A percentile compares a stretch with the other conserved stretches of the same genome.
phyloP scores from a whole-genome alignment of 768 basidiomycete species.

The Hydnum rufescens region DNA sequence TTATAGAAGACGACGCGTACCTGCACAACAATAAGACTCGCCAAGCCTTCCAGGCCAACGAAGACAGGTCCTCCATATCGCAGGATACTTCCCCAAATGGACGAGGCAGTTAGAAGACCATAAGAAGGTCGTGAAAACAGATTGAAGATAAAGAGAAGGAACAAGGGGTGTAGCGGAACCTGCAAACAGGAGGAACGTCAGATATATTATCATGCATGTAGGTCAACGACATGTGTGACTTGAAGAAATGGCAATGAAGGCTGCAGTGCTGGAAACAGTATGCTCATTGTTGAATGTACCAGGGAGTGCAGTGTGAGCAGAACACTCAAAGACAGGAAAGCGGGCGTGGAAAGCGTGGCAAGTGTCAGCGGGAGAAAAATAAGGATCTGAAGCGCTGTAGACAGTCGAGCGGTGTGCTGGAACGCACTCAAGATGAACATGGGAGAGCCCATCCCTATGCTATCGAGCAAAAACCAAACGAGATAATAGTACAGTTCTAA shows the following conservation, averaged over 20 bases:
- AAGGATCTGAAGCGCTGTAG: constrained; percentile 61
- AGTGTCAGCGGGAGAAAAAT: constrained; percentile 71
- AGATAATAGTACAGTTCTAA: not conserved
- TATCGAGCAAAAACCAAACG: not conserved
- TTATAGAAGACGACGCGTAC: constrained; percentile 11
- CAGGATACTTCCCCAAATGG: constrained; percentile 55
- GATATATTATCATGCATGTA: not conserved
- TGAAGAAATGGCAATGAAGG: constrained; percentile 54
- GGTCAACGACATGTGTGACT: constrained; percentile 11
- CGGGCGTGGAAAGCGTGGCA: constrained; percentile 58
- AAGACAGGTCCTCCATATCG: constrained; percentile 57
- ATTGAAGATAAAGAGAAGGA: constrained; percentile 75
- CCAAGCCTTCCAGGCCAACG: constrained; percentile 66
- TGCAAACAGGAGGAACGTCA: not conserved
- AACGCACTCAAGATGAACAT: not conserved
- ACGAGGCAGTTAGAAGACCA: constrained; percentile 25
- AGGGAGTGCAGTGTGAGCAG: constrained; percentile 42
- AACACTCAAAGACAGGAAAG: constrained; percentile 65
- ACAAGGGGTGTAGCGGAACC: constrained; percentile 66
- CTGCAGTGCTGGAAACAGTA: constrained; percentile 15
- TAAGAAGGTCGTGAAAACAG: constrained; percentile 35
- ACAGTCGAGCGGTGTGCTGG: constrained; percentile 19
- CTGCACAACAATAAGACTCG: constrained; percentile 52
- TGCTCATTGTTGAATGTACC: constrained; percentile 60
- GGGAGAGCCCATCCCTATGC: not conserved